phyloP scores from a whole-genome alignment of 1,139 yeast species.

The Candida frijolesensis region DNA sequence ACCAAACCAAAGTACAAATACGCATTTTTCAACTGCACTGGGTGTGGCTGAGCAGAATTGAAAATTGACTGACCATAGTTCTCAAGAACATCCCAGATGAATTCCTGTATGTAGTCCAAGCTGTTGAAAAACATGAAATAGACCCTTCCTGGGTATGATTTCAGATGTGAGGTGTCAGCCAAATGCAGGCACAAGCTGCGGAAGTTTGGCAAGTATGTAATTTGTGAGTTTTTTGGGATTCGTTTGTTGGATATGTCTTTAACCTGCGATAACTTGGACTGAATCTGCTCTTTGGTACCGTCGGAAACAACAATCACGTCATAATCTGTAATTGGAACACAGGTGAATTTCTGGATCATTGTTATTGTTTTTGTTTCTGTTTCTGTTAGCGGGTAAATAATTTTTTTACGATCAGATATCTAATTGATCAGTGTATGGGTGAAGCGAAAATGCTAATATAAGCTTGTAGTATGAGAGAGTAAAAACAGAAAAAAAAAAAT shows the following conservation, averaged over 20 bases:
- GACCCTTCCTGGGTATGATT: slow-evolving; percentile 26
- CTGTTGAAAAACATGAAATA: slow-evolving; percentile 47
- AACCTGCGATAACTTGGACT: slow-evolving; percentile 27
- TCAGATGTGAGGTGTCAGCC: background rate
- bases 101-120: slow-evolving; percentile 33
- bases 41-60: background rate
- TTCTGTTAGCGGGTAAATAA: background rate
- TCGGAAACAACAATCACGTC: slow-evolving; percentile 40
- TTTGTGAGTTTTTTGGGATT: background rate
- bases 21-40: slow-evolving; percentile 25
- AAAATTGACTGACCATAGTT: slow-evolving; percentile 22
- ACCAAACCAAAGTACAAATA: slow-evolving; percentile 38
- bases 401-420: background rate
- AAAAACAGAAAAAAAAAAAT: background rate
- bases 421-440: background rate
- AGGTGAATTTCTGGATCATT: slow-evolving; percentile 42
- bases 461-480: background rate
- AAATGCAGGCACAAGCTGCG: background rate
- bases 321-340: slow-evolving; percentile 36
- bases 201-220: background rate
- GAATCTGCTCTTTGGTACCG: slow-evolving; percentile 36
- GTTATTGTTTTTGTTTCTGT: slow-evolving; percentile 1
- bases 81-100: slow-evolving; percentile 36
- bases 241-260: slow-evolving; percentile 11
- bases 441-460: background rate